Percentiles rank a stretch among this genome's conserved stretches.
These are phyloP conservation scores for Plectranthus barbatus DNA, from an alignment of 257 asterid genomes.

Conservation along the genomic window DNA sequence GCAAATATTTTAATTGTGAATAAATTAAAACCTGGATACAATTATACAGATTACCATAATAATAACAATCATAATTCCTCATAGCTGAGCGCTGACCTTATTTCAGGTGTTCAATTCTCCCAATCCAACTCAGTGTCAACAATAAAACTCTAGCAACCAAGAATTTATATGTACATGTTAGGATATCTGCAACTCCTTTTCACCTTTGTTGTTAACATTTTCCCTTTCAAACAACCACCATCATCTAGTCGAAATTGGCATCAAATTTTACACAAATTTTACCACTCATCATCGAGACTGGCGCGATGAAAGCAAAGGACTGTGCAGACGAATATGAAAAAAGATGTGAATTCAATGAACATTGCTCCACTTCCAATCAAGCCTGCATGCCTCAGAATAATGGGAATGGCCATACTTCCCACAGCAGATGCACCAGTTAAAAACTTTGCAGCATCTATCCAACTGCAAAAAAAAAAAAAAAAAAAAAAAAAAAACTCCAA, in stretches of 20 bases:
- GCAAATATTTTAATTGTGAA: too few species aligned
- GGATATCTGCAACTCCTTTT: neutral
- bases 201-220: slow-evolving; percentile 1
- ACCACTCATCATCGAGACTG: slow-evolving; percentile 93
- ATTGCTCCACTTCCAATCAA: slow-evolving; percentile 83
- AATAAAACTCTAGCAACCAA: neutral
- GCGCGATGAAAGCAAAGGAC: slow-evolving; percentile 92
- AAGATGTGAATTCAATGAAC: slow-evolving; percentile 89
- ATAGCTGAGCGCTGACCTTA: too few species aligned
- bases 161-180: slow-evolving; percentile 9
- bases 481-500: too few species aligned
- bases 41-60: too few species aligned
- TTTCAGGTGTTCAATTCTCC: too few species aligned
- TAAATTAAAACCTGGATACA: too few species aligned
- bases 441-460: slow-evolving; percentile 94
- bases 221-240: neutral
- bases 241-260: neutral
- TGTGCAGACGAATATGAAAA: slow-evolving; percentile 83
- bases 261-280: slow-evolving; percentile 3
- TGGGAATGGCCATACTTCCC: slow-evolving; percentile 93
- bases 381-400: slow-evolving; percentile 81
- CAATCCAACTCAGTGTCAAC: neutral
- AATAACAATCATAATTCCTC: too few species aligned
- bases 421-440: slow-evolving; percentile 94
- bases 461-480: slow-evolving; percentile 34